phyloP scores from a whole-genome alignment of 2,329 filamentous ascomycete genomes.

The Stenocarpella maydis region DNA sequence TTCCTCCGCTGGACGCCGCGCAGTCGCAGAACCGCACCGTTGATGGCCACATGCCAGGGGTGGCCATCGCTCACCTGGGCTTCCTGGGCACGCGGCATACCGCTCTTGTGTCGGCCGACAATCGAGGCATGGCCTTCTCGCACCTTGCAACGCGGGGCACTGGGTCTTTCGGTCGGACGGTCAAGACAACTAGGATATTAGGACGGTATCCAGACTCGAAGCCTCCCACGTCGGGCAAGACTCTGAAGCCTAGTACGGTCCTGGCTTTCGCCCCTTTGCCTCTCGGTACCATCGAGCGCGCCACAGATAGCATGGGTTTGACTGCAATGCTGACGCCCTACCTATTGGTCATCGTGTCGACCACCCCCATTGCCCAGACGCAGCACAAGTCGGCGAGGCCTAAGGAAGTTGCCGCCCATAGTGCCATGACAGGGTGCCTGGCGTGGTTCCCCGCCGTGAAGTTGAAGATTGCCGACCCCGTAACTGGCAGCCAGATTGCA shows the following conservation, averaged over 20 bases:
- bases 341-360: conserved; percentile 94
- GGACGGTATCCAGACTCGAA: conserved; percentile 85
- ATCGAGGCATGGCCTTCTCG: conserved; percentile 96
- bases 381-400: conserved; percentile 93
- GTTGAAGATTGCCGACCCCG: conserved; percentile 77
- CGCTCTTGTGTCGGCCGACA: conserved; percentile 92
- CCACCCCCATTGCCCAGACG: conserved; percentile 93
- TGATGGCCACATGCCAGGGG: conserved; percentile 84
- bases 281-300: conserved; percentile 90
- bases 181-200: conserved; percentile 90
- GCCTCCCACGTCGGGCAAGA: conserved; percentile 65
- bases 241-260: conserved; percentile 91
- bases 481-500: conserved; percentile 73
- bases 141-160: conserved; percentile 93
- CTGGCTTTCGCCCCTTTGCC: conserved; percentile 90
- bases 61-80: conserved; percentile 86
- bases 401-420: conserved; percentile 89
- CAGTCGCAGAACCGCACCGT: conserved; percentile 70
- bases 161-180: conserved; percentile 81
- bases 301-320: conserved; percentile 85
- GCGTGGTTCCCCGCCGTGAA: conserved; percentile 98
- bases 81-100: conserved; percentile 95
- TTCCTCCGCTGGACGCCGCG: conserved; percentile 76
- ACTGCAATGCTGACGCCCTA: conserved; percentile 97
- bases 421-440: conserved; percentile 90